Evolutionary conservation across 164 flowering plant genomes (phyloP), one percentile per base, ranked within the genome.

Genomic region (Saururus chinensis): DNA sequence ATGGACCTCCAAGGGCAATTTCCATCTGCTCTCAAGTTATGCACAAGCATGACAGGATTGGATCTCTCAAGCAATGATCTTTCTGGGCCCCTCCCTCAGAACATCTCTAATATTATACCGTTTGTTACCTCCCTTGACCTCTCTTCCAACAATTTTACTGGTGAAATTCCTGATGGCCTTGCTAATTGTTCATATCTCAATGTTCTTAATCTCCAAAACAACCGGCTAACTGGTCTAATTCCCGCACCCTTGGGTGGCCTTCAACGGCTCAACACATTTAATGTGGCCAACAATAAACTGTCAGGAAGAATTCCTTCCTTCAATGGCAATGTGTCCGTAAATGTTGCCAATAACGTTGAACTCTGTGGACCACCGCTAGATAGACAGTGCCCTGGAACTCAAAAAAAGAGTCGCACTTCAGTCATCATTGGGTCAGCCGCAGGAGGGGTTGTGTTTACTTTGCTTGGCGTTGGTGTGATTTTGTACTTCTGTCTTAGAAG

Each of bases 1-100:
- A 70, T 82, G 80, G 89, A 82, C 19, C 81, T 91, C 16, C 68
- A 73, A 68, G 97, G 97, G 48, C 68, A 56, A 48, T 91, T 88
- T 60, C 97, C 95, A 3, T 68, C 24, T 8, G 91, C 85, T 8
- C 53, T 91, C 20, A 54, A 37, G 64, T 73, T 76, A 19, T 91
- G 97, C 76, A 10, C 82, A 0, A 79, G 81, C 76, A 25, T 91
- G 70, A 84, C 87, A 3, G 89, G 84, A 17, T 67, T 91, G 57
- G 91, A 86, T 73, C 89, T 91, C 41, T 83, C 97, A 0, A 69
- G 54, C 67, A 91, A 91, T 64, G 57, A 70, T 0, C 52, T 91
- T 8, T 64, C 56, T 35, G 97, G 97, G 26, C 4, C 67, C 19
- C 63, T 91, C 61, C 97, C 97, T 8, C 7, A 26, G 4, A 54